Evolutionary conservation across 1,284 basidiomycete species (phyloP).

Genomic region (Schizopora paradoxa): DNA sequence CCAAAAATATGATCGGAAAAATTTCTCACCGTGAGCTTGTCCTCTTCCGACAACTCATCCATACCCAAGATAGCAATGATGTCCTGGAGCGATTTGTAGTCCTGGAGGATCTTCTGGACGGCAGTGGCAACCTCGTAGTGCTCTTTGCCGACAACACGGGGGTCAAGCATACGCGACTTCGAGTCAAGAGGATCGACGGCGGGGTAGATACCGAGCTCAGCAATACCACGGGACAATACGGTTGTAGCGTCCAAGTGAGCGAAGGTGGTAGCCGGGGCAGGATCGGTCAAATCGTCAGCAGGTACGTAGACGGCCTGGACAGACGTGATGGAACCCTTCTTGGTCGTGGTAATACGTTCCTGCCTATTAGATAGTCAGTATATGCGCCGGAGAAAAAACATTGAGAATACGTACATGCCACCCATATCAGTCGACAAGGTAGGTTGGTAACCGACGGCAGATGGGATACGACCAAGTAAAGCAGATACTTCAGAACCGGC

Average conservation of each 20-base stretch:
- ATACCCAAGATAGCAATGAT: slow-evolving; percentile 97
- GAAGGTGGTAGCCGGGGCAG: slow-evolving; percentile 98
- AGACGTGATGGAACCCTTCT: slow-evolving; percentile 99
- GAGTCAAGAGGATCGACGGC: slow-evolving; percentile 99
- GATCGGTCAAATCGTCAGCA: slow-evolving; percentile 99
- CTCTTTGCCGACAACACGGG: slow-evolving; percentile 88
- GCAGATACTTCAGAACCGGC: slow-evolving; percentile 99
- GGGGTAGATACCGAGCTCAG: slow-evolving; percentile 99
- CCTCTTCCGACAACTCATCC: slow-evolving; percentile 99
- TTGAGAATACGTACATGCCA: slow-evolving; percentile 73
- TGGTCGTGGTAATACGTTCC: slow-evolving; percentile 99
- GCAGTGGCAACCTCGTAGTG: slow-evolving; percentile 95
- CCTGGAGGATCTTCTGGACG: slow-evolving; percentile 98
- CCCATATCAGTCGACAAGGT: slow-evolving; percentile 99
- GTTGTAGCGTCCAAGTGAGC: slow-evolving; percentile 99
- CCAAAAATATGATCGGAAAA: slow-evolving; percentile 1
- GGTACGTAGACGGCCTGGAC: slow-evolving; percentile 96
- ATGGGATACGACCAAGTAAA: slow-evolving; percentile 98
- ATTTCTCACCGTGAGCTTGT: slow-evolving; percentile 87
- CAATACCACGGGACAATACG: slow-evolving; percentile 97
- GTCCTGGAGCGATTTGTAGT: slow-evolving; percentile 99
- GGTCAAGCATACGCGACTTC: slow-evolving; percentile 99
- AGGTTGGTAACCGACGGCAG: slow-evolving; percentile 99
- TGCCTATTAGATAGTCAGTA: slow-evolving; percentile 49
- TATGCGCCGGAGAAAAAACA: neutral